Conservation (phyloP, 2,329 filamentous ascomycete species). For the Trichoderma gracile region DNA sequence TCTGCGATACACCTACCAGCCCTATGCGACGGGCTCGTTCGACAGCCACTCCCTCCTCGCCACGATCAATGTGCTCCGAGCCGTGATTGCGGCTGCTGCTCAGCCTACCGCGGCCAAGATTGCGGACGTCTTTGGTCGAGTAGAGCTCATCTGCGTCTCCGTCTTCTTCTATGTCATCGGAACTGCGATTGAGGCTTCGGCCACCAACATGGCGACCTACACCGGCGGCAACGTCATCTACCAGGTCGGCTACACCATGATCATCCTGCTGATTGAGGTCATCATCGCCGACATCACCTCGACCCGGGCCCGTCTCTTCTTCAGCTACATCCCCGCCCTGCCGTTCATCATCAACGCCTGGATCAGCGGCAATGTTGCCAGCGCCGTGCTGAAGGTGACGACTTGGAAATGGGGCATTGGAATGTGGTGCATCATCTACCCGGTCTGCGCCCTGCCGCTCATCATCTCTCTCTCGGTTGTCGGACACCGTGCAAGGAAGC, state of each 20-base stretch:
- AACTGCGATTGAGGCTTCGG: constrained; percentile 57
- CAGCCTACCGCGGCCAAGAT: constrained; percentile 60
- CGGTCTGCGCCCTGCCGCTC: constrained; percentile 58
- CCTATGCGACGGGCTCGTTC: constrained; percentile 54
- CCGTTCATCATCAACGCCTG: constrained; percentile 67
- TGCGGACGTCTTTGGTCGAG: constrained; percentile 63
- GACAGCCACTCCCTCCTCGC: constrained; percentile 55
- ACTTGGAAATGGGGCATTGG: constrained; percentile 65
- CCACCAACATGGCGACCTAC: constrained; percentile 52
- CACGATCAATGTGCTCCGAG: constrained; percentile 58
- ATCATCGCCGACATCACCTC: constrained; percentile 66
- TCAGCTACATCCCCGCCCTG: constrained; percentile 62
- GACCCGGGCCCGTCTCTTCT: constrained; percentile 61
- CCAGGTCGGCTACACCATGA: constrained; percentile 63
- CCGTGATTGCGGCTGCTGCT: constrained; percentile 60
- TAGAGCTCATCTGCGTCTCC: constrained; percentile 57
- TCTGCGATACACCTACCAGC: constrained; percentile 57
- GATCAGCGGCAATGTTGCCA: constrained; percentile 60
- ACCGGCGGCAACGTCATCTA: constrained; percentile 61
- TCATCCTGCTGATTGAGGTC: constrained; percentile 63
- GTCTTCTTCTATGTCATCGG: constrained; percentile 62
- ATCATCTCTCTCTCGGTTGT: constrained; percentile 54
- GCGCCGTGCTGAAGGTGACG: constrained; percentile 48
- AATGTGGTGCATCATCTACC: constrained; percentile 66
- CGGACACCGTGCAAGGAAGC: constrained; percentile 52